Evolutionary conservation across 2,329 filamentous ascomycete genomes (phyloP).

Genomic region (Coniochaeta sp.): DNA sequence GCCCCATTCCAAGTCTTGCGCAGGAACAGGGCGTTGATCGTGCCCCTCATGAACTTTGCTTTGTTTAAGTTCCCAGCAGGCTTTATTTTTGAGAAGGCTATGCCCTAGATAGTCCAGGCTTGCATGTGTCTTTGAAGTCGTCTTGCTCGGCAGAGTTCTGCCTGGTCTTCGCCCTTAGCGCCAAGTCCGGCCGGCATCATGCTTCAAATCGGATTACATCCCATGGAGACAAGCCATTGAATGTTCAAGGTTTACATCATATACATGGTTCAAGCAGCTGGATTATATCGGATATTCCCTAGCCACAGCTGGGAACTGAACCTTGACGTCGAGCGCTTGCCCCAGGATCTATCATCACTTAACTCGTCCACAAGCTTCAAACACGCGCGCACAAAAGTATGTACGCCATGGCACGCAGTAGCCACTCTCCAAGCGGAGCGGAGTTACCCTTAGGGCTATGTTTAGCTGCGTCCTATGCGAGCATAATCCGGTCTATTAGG

Average conservation of each 20-base stretch:
- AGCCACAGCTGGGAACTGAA: not conserved
- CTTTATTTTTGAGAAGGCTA: not conserved
- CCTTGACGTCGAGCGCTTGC: not conserved
- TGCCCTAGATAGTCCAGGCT: not conserved
- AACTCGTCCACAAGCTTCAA: not conserved
- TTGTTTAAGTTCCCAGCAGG: no score
- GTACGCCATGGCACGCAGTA: not conserved
- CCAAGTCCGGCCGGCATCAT: not conserved
- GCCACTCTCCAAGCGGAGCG: not conserved
- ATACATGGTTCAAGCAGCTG: not conserved
- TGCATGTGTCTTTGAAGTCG: not conserved
- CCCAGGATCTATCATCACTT: not conserved
- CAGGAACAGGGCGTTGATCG: no score
- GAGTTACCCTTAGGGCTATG: not conserved
- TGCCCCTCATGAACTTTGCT: no score
- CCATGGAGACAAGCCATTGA: no score
- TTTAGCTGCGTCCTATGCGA: not conserved
- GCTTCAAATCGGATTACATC: not conserved
- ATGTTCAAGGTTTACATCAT: no score
- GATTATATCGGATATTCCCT: not conserved
- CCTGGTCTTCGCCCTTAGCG: not conserved
- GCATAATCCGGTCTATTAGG: not conserved
- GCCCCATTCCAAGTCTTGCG: no score
- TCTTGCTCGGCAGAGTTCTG: not conserved
- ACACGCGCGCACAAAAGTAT: not conserved